A percentile compares a stretch with the other conserved stretches of the same genome.
Evolutionary conservation across 331 rosid species (phyloP).

Genomic region (Rosa hybrid): DNA sequence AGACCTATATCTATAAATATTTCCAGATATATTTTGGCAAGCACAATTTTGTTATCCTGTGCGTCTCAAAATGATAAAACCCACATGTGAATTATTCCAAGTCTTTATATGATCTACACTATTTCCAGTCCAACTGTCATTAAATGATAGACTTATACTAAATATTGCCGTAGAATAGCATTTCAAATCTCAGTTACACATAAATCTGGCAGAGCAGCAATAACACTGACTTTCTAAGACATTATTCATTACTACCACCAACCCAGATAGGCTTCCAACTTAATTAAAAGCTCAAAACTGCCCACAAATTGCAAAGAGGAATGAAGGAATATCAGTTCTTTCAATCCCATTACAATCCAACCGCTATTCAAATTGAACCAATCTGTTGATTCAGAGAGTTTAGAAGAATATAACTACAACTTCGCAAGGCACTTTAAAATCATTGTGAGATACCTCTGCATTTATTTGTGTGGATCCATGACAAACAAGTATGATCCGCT

Average conservation of each 20-base stretch:
- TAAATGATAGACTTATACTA: not conserved
- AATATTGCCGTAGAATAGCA: not conserved
- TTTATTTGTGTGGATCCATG: slow-evolving; percentile 65
- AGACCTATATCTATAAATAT: slow-evolving; percentile 15
- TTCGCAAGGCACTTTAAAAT: not conserved
- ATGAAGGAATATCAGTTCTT: not conserved
- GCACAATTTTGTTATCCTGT: not conserved
- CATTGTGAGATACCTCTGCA: slow-evolving; percentile 47
- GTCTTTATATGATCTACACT: not conserved
- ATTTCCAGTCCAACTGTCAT: not conserved
- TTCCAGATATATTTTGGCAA: not conserved
- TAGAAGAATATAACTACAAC: not conserved
- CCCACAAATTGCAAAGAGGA: slow-evolving; percentile 18
- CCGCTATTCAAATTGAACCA: slow-evolving; percentile 1
- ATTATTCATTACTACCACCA: not conserved
- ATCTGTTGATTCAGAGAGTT: not conserved
- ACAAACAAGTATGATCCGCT: slow-evolving; percentile 71
- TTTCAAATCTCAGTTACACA: not conserved
- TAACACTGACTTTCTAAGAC: too few species aligned
- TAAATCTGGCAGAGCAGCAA: not conserved
- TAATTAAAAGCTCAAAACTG: slow-evolving; percentile 10
- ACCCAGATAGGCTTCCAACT: slow-evolving; percentile 1
- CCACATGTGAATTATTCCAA: not conserved
- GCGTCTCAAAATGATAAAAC: not conserved
- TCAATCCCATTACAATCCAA: slow-evolving; percentile 10